Conservation (phyloP, 2,329 filamentous ascomycete species). For the Clonostachys byssicola region DNA sequence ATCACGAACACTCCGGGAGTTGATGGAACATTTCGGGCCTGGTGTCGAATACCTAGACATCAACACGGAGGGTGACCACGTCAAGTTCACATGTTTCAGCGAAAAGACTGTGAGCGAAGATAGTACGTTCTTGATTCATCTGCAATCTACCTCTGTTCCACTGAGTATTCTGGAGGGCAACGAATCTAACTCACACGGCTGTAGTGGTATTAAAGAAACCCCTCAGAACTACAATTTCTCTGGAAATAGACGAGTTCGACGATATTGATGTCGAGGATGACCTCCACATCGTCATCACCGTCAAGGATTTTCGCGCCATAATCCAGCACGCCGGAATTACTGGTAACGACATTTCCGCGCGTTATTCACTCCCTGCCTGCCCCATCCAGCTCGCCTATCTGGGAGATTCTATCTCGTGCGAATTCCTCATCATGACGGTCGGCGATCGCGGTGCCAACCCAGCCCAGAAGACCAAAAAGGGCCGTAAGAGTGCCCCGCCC, state of each 20-base stretch:
- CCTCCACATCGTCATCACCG: conserved; percentile 74
- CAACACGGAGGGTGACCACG: conserved; percentile 67
- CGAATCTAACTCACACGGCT: background rate
- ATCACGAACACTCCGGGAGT: conserved; percentile 65
- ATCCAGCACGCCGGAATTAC: conserved; percentile 70
- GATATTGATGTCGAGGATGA: conserved; percentile 70
- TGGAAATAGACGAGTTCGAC: conserved; percentile 74
- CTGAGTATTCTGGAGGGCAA: background rate
- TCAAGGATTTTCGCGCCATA: conserved; percentile 79
- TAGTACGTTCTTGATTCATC: conserved; percentile 16
- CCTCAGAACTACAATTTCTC: conserved; percentile 72
- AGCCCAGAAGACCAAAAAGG: conserved; percentile 42
- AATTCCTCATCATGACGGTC: conserved; percentile 80
- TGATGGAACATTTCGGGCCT: conserved; percentile 77
- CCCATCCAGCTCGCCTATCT: conserved; percentile 72
- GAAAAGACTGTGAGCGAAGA: conserved; percentile 69
- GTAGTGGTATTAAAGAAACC: conserved; percentile 74
- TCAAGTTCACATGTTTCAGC: conserved; percentile 78
- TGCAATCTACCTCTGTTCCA: background rate
- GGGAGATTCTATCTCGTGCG: conserved; percentile 63
- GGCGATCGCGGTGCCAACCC: conserved; percentile 56
- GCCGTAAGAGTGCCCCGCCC: conserved; percentile 27
- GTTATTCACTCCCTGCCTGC: conserved; percentile 66
- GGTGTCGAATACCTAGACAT: conserved; percentile 80
- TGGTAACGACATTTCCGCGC: conserved; percentile 60